A percentile compares a stretch with the other conserved stretches of the same genome.
These are phyloP conservation scores for Colletotrichum destructivum DNA, from an alignment of 2,329 filamentous ascomycete species.

Conservation along the genomic window DNA sequence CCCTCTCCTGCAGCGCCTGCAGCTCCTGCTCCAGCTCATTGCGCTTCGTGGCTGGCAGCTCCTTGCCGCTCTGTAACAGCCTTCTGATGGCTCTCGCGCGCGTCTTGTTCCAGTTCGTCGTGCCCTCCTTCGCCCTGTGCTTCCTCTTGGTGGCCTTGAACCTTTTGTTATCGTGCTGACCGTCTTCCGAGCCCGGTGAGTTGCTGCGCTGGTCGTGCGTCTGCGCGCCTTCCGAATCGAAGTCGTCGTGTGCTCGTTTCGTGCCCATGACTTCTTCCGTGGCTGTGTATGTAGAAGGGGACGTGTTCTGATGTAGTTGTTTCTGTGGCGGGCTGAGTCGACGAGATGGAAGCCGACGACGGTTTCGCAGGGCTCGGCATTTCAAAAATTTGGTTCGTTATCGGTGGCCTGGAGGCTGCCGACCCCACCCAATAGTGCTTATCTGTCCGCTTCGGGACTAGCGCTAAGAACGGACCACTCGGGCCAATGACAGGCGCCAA, in stretches of 20 bases:
- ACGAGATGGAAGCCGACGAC: slow-evolving; percentile 7
- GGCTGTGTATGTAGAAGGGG: background rate
- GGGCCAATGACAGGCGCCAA: slow-evolving; percentile 37
- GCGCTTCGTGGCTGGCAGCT: slow-evolving; percentile 77
- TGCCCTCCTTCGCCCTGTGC: slow-evolving; percentile 61
- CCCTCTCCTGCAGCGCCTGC: slow-evolving; percentile 74
- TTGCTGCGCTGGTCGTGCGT: slow-evolving; percentile 39
- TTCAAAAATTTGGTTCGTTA: slow-evolving; percentile 45
- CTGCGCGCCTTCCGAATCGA: slow-evolving; percentile 27
- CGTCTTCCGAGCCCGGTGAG: slow-evolving; percentile 37
- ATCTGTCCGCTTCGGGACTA: slow-evolving; percentile 34
- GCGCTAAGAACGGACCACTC: background rate
- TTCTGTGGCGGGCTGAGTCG: background rate
- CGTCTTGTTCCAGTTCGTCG: slow-evolving; percentile 77
- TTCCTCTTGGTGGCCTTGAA: slow-evolving; percentile 53
- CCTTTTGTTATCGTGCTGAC: slow-evolving; percentile 52
- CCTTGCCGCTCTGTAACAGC: slow-evolving; percentile 71
- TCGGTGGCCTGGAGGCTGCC: slow-evolving; percentile 32
- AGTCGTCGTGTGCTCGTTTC: slow-evolving; percentile 49
- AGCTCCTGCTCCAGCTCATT: slow-evolving; percentile 82
- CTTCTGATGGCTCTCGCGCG: slow-evolving; percentile 79
- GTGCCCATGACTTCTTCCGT: slow-evolving; percentile 47
- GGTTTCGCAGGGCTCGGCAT: slow-evolving; percentile 19
- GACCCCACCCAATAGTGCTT: slow-evolving; percentile 30
- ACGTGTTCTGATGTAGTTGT: background rate